Percentiles rank a stretch among this genome's conserved stretches.
Conservation (phyloP, 1,139 yeast genomes). For the Blastobotrys niveus region DNA sequence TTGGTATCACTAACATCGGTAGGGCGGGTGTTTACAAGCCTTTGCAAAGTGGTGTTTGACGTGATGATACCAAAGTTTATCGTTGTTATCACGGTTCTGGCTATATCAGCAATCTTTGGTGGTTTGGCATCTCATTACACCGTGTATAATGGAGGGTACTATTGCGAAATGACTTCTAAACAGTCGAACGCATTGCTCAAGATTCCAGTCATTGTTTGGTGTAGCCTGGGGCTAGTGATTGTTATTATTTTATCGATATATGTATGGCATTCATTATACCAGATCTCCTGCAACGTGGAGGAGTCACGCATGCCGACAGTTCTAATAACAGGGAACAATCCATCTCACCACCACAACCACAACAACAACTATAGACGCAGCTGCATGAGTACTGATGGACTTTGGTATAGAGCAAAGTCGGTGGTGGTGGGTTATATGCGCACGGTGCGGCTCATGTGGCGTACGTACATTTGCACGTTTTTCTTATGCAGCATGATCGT, state of each 20-base stretch:
- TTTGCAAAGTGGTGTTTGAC: slow-evolving; percentile 16
- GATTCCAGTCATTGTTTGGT: slow-evolving; percentile 11
- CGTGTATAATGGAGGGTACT: slow-evolving; percentile 10
- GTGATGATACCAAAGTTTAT: slow-evolving; percentile 15
- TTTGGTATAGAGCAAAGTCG: slow-evolving; percentile 1
- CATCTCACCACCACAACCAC: too few relatives aligned
- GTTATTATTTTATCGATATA: slow-evolving; percentile 12
- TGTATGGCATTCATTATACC: slow-evolving; percentile 14
- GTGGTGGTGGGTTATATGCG: slow-evolving; percentile 12
- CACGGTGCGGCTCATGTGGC: slow-evolving; percentile 19
- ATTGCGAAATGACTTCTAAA: slow-evolving; percentile 6
- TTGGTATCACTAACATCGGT: slow-evolving; percentile 16
- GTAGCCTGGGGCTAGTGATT: slow-evolving; percentile 13
- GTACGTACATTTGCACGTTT: slow-evolving; percentile 19
- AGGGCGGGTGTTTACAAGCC: slow-evolving; percentile 16
- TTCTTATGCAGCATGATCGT: slow-evolving; percentile 16
- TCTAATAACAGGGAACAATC: too few relatives aligned
- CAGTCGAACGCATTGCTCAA: slow-evolving; percentile 4
- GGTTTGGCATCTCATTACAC: slow-evolving; percentile 16
- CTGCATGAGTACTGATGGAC: background rate
- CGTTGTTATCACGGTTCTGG: slow-evolving; percentile 11
- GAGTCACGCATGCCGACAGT: slow-evolving; percentile 7
- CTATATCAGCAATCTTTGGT: slow-evolving; percentile 15
- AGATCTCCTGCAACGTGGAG: slow-evolving; percentile 8
- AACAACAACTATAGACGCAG: too few relatives aligned